phyloP scores from a whole-genome alignment of 345 rosid genomes.

The Rhodamnia argentea region DNA sequence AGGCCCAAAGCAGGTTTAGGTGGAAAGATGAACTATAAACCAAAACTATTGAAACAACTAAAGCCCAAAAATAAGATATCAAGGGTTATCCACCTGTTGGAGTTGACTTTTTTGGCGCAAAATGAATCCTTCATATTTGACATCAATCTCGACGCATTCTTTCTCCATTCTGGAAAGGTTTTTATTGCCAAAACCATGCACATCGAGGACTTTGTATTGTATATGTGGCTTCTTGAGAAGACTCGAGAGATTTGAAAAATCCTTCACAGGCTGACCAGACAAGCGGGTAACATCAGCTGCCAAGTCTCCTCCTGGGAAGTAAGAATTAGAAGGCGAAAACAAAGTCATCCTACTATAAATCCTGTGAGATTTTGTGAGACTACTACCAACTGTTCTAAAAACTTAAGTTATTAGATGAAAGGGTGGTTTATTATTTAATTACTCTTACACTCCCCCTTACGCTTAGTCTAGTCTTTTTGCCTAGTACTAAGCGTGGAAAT shows the following conservation, averaged over 20 bases:
- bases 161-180: slow-evolving; percentile 62
- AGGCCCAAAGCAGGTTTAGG: neutral
- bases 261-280: slow-evolving; percentile 84
- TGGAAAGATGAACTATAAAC: neutral
- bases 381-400: too few relatives aligned
- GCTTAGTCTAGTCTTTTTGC: too few relatives aligned
- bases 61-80: neutral
- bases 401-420: too few relatives aligned
- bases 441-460: too few relatives aligned
- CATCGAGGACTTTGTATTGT: slow-evolving; percentile 58
- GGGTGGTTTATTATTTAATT: too few relatives aligned
- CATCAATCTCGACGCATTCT: slow-evolving; percentile 85
- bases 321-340: neutral
- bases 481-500: too few relatives aligned
- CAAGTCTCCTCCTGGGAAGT: slow-evolving; percentile 62
- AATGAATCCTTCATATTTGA: slow-evolving; percentile 93
- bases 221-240: slow-evolving; percentile 93
- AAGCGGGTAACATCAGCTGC: slow-evolving; percentile 57
- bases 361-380: too few relatives aligned
- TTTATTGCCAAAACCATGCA: slow-evolving; percentile 77
- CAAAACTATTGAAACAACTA: neutral
- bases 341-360: neutral
- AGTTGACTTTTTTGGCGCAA: slow-evolving; percentile 71
- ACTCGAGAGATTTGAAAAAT: slow-evolving; percentile 68
- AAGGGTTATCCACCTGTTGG: slow-evolving; percentile 47